Evolutionary conservation across 305 asterid genomes (phyloP), one percentile per base, ranked within the genome.

Genomic region (Fraxinus angustifolia): DNA sequence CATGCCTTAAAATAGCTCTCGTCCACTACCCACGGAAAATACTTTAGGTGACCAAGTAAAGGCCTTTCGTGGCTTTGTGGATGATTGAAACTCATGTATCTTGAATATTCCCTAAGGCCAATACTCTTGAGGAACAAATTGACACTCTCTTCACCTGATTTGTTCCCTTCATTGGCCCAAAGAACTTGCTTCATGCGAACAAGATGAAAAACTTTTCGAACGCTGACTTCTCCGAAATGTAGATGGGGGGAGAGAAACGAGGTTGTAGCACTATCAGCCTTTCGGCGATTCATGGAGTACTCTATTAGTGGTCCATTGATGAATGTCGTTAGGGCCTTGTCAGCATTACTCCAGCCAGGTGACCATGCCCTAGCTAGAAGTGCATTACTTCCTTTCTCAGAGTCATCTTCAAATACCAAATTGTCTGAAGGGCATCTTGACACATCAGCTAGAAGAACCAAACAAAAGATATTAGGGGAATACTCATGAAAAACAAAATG

Each of bases 21-120:
- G 56, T 93, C 97, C 81, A 95, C 87, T 56, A 93, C 94, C 99
- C 98, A 95, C 6, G 98, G 99, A 73, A 95, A 93, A 85, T 83
- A 87, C 87, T 83, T 92, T 28, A 93, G 88, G 76, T 93, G 97
- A 33, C 96, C 95, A 23, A 95, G 95, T 34, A 95, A 88, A 1
- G 99, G 98, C 84, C 94, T 90, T 84, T 93, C 98, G n/a, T 93
- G 98, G 91, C 98, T 95, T 72, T 89, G 73, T 21, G 99, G 99
- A 87, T 95, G 98, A 65, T 95, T 91, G 86, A 95, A 95, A 79
- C 98, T 91, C 96, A 93, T 85, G 89, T 93, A 91, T 85, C 99
- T 87, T 4, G 99, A 95, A 84, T 92, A 95, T 76, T 95, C 99
- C 82, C 99, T 86, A 6, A 95, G 97, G 34, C 99, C 99, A 8